phyloP scores from a whole-genome alignment of 345 rosid species.

The Boechera divaricarpa region DNA sequence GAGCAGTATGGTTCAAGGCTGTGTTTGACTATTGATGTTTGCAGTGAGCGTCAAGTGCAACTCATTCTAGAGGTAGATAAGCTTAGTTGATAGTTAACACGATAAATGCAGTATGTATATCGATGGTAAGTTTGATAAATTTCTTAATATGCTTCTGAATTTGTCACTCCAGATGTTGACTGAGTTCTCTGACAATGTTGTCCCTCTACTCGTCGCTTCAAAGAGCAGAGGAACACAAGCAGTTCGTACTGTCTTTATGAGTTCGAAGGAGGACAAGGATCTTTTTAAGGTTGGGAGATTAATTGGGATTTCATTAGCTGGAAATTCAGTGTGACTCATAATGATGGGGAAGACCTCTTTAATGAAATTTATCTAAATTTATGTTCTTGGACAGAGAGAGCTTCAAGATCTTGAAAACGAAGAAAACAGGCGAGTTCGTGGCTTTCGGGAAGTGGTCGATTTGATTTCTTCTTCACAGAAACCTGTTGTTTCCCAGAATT shows the following conservation, averaged over 20 bases:
- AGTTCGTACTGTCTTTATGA: conserved; percentile 72
- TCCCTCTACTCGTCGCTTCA: conserved; percentile 71
- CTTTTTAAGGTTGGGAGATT: conserved; percentile 60
- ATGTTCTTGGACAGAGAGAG: conserved; percentile 62
- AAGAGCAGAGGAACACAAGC: conserved; percentile 73
- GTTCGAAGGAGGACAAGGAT: conserved; percentile 76
- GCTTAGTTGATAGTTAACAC: neutral
- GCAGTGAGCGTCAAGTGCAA: conserved; percentile 84
- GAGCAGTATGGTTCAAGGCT: conserved; percentile 77
- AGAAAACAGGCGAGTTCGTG: conserved; percentile 68
- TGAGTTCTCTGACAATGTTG: conserved; percentile 65
- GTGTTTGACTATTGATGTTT: conserved; percentile 74
- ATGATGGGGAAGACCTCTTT: neutral
- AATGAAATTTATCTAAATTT: neutral
- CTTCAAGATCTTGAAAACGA: conserved; percentile 66
- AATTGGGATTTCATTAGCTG: conserved; percentile 11
- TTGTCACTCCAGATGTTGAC: conserved; percentile 62
- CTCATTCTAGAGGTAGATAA: conserved; percentile 67
- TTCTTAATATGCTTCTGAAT: neutral
- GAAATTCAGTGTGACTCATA: neutral
- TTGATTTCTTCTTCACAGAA: conserved; percentile 86
- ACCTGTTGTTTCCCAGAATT: conserved; percentile 78
- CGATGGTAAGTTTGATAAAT: conserved; percentile 2
- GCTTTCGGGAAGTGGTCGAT: conserved; percentile 93
- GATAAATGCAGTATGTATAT: neutral